Percentiles rank a stretch among this genome's conserved stretches.
These are phyloP conservation scores for Ceratocystis ficicola DNA, from an alignment of 2,329 filamentous ascomycete genomes.

Conservation along the genomic window DNA sequence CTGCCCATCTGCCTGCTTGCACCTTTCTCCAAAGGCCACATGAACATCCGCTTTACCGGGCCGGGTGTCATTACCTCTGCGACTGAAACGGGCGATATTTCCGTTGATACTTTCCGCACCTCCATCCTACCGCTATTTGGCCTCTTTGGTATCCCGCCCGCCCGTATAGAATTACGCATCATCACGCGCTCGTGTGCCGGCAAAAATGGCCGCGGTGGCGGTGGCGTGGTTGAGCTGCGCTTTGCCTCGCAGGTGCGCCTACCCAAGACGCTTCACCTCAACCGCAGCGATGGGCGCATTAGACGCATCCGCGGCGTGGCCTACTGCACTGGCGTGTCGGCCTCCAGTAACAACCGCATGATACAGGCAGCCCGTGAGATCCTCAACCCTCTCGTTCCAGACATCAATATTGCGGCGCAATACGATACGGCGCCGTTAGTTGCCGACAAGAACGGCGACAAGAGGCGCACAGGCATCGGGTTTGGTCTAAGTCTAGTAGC, in stretches of 20 bases:
- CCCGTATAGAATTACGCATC: conserved; percentile 74
- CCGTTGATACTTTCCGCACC: conserved; percentile 84
- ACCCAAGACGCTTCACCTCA: conserved; percentile 84
- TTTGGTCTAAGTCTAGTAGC: conserved; percentile 87
- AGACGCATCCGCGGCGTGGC: conserved; percentile 86
- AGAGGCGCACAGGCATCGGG: conserved; percentile 66
- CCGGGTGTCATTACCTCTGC: conserved; percentile 85
- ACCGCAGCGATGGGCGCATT: conserved; percentile 68
- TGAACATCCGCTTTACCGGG: conserved; percentile 83
- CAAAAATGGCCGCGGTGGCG: conserved; percentile 62
- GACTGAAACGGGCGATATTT: conserved; percentile 74
- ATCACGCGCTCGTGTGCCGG: conserved; percentile 69
- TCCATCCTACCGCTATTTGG: conserved; percentile 83
- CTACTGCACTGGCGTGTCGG: conserved; percentile 83
- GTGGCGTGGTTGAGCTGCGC: conserved; percentile 82
- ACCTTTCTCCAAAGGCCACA: conserved; percentile 80
- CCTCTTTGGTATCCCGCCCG: conserved; percentile 69
- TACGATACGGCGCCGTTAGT: conserved; percentile 56
- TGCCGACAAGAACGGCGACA: conserved; percentile 40
- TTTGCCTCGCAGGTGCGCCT: conserved; percentile 89
- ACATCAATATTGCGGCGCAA: conserved; percentile 79
- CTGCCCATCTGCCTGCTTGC: conserved; percentile 79
- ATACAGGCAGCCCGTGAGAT: conserved; percentile 82
- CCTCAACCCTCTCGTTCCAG: conserved; percentile 71
- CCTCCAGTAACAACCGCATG: conserved; percentile 88